Evolutionary conservation across 1,139 yeast species (phyloP).

Genomic region (Yamadazyma dushanensis): DNA sequence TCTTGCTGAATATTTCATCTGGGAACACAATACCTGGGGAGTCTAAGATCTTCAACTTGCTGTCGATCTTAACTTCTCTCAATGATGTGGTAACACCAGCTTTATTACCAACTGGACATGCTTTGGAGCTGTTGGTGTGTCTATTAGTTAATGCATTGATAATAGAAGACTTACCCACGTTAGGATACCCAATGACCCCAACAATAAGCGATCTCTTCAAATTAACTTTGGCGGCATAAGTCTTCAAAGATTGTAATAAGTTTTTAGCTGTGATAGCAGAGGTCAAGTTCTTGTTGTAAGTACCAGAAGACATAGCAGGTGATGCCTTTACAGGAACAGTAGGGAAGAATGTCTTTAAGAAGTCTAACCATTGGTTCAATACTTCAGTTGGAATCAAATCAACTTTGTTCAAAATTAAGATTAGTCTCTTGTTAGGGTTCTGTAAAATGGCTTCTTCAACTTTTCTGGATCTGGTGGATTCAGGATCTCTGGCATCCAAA

Average conservation of each 20-base stretch:
- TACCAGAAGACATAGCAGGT: constrained; percentile 53
- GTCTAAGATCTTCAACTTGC: constrained; percentile 83
- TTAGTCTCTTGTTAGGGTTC: constrained; percentile 75
- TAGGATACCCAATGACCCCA: constrained; percentile 96
- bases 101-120: constrained; percentile 96
- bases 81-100: constrained; percentile 95
- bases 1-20: constrained; percentile 47
- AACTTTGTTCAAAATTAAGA: constrained; percentile 84
- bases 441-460: constrained; percentile 89
- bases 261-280: constrained; percentile 71
- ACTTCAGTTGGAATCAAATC: constrained; percentile 88
- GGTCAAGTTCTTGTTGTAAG: constrained; percentile 77
- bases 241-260: constrained; percentile 77
- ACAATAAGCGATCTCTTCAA: constrained; percentile 90
- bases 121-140: constrained; percentile 65
- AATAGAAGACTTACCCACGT: constrained; percentile 89
- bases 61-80: constrained; percentile 90
- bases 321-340: constrained; percentile 84
- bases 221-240: constrained; percentile 80
- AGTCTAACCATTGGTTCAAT: constrained; percentile 80
- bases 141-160: constrained; percentile 86
- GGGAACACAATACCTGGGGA: constrained; percentile 99
- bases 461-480: constrained; percentile 85
- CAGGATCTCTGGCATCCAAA: constrained; percentile 97
- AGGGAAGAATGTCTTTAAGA: constrained; percentile 82